Evolutionary conservation across 2,329 filamentous ascomycete genomes (phyloP).

Genomic region (Fusarium sp.): DNA sequence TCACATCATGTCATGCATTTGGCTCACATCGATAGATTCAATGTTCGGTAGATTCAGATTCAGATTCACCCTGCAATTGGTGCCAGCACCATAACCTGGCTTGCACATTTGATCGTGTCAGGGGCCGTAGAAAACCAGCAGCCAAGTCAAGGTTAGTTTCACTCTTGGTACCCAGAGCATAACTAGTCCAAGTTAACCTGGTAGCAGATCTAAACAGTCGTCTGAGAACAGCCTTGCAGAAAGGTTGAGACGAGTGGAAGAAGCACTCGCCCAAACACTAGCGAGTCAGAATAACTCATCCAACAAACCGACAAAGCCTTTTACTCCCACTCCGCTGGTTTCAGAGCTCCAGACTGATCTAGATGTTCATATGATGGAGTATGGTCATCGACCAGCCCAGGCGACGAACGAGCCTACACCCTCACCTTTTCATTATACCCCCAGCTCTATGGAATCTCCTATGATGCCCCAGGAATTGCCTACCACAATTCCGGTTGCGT

Average conservation of each 20-base stretch:
- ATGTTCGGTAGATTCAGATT: constrained; percentile 17
- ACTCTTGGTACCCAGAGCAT: no score
- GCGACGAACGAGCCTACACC: not conserved
- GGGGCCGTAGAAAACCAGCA: constrained; percentile 38
- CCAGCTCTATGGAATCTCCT: constrained; percentile 14
- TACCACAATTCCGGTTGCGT: not conserved
- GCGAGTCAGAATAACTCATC: not conserved
- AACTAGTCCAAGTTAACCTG: not conserved
- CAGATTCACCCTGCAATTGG: constrained; percentile 37
- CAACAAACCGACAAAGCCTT: constrained; percentile 1
- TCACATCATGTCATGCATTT: not conserved
- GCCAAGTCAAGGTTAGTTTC: constrained; percentile 31
- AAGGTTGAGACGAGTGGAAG: constrained; percentile 41
- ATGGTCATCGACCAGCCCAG: not conserved
- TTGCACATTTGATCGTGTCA: constrained; percentile 44
- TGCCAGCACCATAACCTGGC: constrained; percentile 41
- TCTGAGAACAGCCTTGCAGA: constrained; percentile 37
- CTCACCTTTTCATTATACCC: constrained; percentile 4
- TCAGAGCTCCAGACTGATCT: not conserved
- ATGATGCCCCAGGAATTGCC: not conserved
- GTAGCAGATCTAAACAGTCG: constrained; percentile 22
- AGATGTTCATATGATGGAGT: not conserved
- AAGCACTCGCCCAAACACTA: constrained; percentile 36
- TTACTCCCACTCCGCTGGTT: constrained; percentile 9
- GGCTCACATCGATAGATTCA: constrained; percentile 37